A percentile compares a stretch with the other conserved stretches of the same genome.
These are phyloP conservation scores for Cercospora zeae-maydis DNA, from an alignment of 2,329 filamentous ascomycete genomes.

Conservation along the genomic window DNA sequence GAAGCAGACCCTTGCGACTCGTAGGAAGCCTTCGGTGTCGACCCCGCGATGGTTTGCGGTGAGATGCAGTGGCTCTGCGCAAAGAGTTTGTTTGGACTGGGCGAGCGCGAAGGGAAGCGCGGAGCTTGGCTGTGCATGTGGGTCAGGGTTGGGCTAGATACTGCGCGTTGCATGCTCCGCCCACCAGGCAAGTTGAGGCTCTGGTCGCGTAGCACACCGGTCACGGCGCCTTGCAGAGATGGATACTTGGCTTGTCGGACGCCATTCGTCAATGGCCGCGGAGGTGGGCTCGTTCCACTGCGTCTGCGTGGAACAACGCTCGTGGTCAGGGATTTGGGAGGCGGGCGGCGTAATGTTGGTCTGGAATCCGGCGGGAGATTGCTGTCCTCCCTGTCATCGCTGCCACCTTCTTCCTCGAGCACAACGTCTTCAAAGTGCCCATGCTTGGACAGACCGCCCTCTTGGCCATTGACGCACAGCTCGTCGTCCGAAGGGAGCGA, in stretches of 20 bases:
- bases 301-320: slow-evolving; percentile 14
- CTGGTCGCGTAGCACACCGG: slow-evolving; percentile 36
- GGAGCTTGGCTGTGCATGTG: slow-evolving; percentile 22
- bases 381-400: slow-evolving; percentile 48
- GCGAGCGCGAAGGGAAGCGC: slow-evolving; percentile 30
- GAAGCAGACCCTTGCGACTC: slow-evolving; percentile 17
- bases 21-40: slow-evolving; percentile 26
- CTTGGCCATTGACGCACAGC: slow-evolving; percentile 27
- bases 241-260: slow-evolving; percentile 32
- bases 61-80: slow-evolving; percentile 22
- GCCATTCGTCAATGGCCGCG: slow-evolving; percentile 21
- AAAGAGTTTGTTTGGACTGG: slow-evolving; percentile 33
- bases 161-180: slow-evolving; percentile 39
- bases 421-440: slow-evolving; percentile 92
- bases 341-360: slow-evolving; percentile 30
- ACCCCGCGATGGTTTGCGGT: slow-evolving; percentile 20
- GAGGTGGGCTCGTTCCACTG: slow-evolving; percentile 20
- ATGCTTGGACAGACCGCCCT: slow-evolving; percentile 57
- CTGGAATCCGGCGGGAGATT: slow-evolving; percentile 37
- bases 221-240: slow-evolving; percentile 41
- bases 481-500: slow-evolving; percentile 73
- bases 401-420: slow-evolving; percentile 57
- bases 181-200: slow-evolving; percentile 40
- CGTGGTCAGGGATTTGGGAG: slow-evolving; percentile 19
- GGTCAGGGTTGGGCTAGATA: slow-evolving; percentile 38